Percentiles rank a stretch among this genome's conserved stretches.
These are phyloP conservation scores for Yamagishiella unicocca DNA, from an alignment of 139 green algal species.

Conservation along the genomic window DNA sequence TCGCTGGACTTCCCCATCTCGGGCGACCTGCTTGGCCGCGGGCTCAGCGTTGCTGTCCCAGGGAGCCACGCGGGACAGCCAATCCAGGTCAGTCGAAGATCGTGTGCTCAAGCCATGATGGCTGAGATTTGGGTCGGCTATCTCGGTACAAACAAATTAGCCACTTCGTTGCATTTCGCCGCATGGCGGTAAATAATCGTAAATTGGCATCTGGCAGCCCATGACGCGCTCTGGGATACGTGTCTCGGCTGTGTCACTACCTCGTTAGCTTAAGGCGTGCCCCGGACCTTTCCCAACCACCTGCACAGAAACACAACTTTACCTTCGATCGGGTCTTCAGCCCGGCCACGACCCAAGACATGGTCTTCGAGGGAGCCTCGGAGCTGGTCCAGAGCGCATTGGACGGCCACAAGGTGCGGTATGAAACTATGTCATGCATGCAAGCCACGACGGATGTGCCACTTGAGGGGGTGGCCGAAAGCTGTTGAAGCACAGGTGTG, in stretches of 20 bases:
- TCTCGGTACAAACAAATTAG: too few species aligned
- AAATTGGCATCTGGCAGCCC: too few species aligned
- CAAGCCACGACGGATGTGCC: not conserved
- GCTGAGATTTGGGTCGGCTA: too few species aligned
- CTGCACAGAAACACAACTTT: constrained; percentile 60
- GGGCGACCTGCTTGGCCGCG: constrained; percentile 65
- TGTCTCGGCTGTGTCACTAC: too few species aligned
- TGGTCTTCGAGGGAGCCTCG: constrained; percentile 92
- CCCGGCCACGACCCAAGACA: constrained; percentile 71
- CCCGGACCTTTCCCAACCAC: too few species aligned
- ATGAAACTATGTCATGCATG: not conserved
- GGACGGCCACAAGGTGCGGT: constrained; percentile 91
- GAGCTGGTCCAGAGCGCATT: constrained; percentile 90
- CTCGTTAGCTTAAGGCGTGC: not conserved
- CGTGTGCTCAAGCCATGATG: too few species aligned
- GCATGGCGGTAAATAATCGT: too few species aligned
- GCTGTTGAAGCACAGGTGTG: too few species aligned
- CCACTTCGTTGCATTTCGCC: too few species aligned
- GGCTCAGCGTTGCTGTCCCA: constrained; percentile 61
- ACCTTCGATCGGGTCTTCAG: constrained; percentile 89
- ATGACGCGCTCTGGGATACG: too few species aligned
- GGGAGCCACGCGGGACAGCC: constrained; percentile 45
- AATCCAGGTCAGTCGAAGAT: constrained; percentile 15
- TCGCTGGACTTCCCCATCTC: constrained; percentile 48
- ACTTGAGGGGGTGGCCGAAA: too few species aligned